These are phyloP conservation scores for Solidago caesia DNA, from an alignment of 129 eudicot genomes.

Conservation along the genomic window DNA sequence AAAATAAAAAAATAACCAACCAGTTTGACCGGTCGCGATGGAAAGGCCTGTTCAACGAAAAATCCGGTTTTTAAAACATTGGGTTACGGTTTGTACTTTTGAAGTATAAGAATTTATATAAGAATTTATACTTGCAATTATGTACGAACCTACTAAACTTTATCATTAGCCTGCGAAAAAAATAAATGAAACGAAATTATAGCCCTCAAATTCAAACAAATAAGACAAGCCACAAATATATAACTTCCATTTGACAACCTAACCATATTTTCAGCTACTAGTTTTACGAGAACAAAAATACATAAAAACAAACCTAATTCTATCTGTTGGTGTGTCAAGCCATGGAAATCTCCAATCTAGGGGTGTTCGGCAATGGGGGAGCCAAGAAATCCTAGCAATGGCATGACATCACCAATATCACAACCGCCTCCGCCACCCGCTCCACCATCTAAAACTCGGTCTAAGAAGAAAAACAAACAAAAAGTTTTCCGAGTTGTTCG, in stretches of 20 bases:
- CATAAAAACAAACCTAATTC: slow-evolving; percentile 9
- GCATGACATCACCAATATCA: neutral
- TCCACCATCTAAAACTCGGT: neutral
- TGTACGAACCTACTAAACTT: no score
- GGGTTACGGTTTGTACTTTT: no score
- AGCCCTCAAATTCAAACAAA: slow-evolving; percentile 3
- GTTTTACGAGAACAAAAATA: neutral
- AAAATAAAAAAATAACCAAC: no score
- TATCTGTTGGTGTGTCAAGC: slow-evolving; percentile 1
- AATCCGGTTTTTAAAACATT: no score
- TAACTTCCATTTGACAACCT: neutral
- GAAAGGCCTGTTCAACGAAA: no score
- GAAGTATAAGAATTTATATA: no score
- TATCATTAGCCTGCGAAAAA: no score
- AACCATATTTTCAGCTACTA: slow-evolving; percentile 9
- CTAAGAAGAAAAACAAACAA: neutral
- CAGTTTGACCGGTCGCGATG: no score
- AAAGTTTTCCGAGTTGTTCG: slow-evolving; percentile 14
- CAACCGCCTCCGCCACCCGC: neutral
- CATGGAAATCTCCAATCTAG: neutral
- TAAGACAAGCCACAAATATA: neutral
- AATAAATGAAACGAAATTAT: neutral
- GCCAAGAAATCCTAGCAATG: neutral
- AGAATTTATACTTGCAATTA: no score
- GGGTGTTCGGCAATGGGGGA: slow-evolving; percentile 9